These are phyloP conservation scores for Pezizomycotina sp. DNA, from an alignment of 2,329 filamentous ascomycete genomes.

Conservation along the genomic window DNA sequence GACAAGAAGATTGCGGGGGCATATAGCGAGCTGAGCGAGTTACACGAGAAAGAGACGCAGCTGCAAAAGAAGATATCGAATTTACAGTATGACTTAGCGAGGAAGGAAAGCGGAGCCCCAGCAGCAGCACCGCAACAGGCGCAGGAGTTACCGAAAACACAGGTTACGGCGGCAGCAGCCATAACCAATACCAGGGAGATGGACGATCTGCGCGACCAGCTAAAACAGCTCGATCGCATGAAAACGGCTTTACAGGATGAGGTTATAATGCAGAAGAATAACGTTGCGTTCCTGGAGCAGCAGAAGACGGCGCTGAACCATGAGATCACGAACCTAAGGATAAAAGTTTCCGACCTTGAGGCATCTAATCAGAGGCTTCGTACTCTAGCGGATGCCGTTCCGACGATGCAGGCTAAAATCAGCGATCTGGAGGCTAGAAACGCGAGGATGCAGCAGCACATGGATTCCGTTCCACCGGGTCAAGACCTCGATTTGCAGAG, in stretches of 20 bases:
- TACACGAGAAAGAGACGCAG: constrained; percentile 10
- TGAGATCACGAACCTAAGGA: constrained; percentile 13
- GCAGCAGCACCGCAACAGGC: no score
- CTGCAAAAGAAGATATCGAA: constrained; percentile 15
- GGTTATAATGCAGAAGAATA: no score
- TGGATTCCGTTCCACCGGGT: no score
- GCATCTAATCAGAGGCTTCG: no score
- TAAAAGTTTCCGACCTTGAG: constrained; percentile 13
- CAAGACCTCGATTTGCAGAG: no score
- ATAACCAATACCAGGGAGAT: constrained; percentile 10
- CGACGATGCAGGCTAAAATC: no score
- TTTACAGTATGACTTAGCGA: constrained; percentile 13
- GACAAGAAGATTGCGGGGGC: constrained; percentile 10
- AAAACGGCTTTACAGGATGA: no score
- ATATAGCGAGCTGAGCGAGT: constrained; percentile 7
- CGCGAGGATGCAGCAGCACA: no score
- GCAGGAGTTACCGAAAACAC: no score
- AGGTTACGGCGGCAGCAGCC: no score
- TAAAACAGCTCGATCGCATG: constrained; percentile 16
- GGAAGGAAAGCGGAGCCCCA: constrained; percentile 12
- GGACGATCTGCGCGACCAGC: constrained; percentile 14
- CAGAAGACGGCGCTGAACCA: constrained; percentile 14
- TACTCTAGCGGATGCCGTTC: no score
- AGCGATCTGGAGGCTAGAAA: no score
- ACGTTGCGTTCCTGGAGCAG: constrained; percentile 17